Conservation (phyloP, 1,284 basidiomycete genomes). For the Xerocomus nothofagi region DNA sequence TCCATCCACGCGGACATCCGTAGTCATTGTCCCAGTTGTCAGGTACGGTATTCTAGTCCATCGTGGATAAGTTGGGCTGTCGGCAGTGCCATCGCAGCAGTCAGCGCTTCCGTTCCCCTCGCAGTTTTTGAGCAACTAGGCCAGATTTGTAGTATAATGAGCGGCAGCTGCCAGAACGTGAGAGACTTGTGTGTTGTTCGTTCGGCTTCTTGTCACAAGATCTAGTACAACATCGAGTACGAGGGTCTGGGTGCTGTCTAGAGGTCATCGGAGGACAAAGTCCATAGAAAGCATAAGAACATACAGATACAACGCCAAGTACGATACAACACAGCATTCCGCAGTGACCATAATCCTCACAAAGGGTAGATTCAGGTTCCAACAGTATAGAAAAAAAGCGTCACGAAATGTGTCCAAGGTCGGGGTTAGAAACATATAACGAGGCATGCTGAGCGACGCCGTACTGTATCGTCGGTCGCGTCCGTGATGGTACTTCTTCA, state of each 20-base stretch:
- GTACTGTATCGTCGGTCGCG: conserved; percentile 39
- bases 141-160: conserved; percentile 2
- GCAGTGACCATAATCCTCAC: conserved; percentile 3
- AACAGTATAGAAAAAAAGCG: not conserved
- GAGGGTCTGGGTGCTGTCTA: not conserved
- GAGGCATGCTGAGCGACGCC: conserved; percentile 47
- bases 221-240: not conserved
- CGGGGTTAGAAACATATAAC: conserved; percentile 54
- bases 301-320: conserved; percentile 9
- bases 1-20: not conserved
- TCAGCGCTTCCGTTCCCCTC: not conserved
- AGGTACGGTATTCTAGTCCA: conserved; percentile 17
- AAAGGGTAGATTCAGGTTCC: conserved; percentile 4
- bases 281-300: not conserved
- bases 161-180: not conserved
- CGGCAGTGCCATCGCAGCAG: conserved; percentile 6
- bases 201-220: not conserved
- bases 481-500: conserved; percentile 32
- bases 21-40: conserved; percentile 16
- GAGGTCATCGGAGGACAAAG: conserved; percentile 11
- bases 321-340: conserved; percentile 10
- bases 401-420: conserved; percentile 29
- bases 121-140: not conserved
- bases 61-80: not conserved
- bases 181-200: not conserved